Percentiles rank a stretch among this genome's conserved stretches.
Conservation (phyloP, 106 monocot species). For the Apostasia ramifera region DNA sequence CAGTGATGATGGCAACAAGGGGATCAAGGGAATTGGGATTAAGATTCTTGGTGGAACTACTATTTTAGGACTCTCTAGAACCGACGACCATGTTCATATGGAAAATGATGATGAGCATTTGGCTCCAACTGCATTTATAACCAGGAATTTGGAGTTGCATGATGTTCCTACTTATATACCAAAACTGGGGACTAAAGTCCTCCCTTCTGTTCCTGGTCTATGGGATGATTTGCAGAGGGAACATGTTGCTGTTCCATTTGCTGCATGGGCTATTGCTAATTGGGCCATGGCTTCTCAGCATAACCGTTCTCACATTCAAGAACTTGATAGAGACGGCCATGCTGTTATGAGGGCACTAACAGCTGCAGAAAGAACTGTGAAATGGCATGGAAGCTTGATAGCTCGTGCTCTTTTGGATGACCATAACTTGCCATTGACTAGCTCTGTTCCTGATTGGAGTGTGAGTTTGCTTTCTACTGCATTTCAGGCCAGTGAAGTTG, state of each 20-base stretch:
- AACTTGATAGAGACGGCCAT: slow-evolving; percentile 87
- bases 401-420: slow-evolving; percentile 86
- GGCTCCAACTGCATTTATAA: slow-evolving; percentile 9
- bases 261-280: slow-evolving; percentile 98
- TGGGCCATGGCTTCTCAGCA: slow-evolving; percentile 84
- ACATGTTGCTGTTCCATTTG: slow-evolving; percentile 97
- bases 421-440: slow-evolving; percentile 54
- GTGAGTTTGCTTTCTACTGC: slow-evolving; percentile 80
- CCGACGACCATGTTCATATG: slow-evolving; percentile 17
- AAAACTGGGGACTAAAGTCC: slow-evolving; percentile 21
- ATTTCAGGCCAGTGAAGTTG: slow-evolving; percentile 61
- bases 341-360: slow-evolving; percentile 68
- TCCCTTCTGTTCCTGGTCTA: slow-evolving; percentile 60
- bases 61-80: slow-evolving; percentile 64
- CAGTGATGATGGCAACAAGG: slow-evolving; percentile 59
- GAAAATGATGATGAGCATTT: slow-evolving; percentile 13
- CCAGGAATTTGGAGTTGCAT: slow-evolving; percentile 8
- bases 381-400: slow-evolving; percentile 93
- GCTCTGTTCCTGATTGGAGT: slow-evolving; percentile 84
- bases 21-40: slow-evolving; percentile 81
- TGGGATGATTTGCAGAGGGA: slow-evolving; percentile 99
- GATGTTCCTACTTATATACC: slow-evolving; percentile 14
- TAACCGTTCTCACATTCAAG: slow-evolving; percentile 81
- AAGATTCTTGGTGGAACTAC: slow-evolving; percentile 87
- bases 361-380: slow-evolving; percentile 91